Percentiles rank a stretch among this genome's conserved stretches.
Evolutionary conservation across 306 rosid species (phyloP).

Genomic region (Acacia confusa): DNA sequence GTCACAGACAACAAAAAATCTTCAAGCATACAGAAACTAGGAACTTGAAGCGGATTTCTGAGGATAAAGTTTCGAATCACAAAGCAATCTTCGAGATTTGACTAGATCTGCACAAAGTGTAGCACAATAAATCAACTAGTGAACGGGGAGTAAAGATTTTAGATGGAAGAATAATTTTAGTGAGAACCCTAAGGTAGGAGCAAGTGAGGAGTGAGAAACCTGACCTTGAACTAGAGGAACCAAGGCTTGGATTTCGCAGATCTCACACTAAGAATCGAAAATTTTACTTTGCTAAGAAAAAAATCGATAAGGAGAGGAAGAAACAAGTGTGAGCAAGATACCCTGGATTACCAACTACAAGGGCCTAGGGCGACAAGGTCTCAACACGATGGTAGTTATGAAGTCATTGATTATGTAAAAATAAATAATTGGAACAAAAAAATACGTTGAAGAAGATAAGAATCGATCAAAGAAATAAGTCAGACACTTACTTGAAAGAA

Average conservation of each 20-base stretch:
- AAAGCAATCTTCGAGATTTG: neutral
- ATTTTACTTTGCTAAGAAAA: conserved; percentile 14
- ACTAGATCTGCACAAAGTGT: conserved; percentile 58
- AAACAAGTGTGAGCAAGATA: neutral
- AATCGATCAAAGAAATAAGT: too few relatives aligned
- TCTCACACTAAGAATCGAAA: conserved; percentile 29
- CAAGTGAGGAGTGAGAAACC: conserved; percentile 37
- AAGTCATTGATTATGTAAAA: conserved; percentile 36
- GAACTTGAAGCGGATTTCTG: conserved; percentile 29
- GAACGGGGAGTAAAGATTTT: neutral
- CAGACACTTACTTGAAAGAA: too few relatives aligned
- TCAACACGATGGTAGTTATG: neutral
- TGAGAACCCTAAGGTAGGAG: conserved; percentile 29
- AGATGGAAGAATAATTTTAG: neutral
- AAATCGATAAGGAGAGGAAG: neutral
- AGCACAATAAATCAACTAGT: neutral
- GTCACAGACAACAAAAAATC: neutral
- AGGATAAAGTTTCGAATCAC: conserved; percentile 13
- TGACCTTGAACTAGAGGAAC: conserved; percentile 49
- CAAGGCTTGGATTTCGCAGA: conserved; percentile 30
- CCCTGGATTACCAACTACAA: neutral
- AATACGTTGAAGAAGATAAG: too few relatives aligned
- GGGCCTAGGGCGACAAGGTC: neutral
- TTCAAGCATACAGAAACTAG: conserved; percentile 12
- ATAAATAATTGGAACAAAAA: too few relatives aligned